Evolutionary conservation across 2,329 filamentous ascomycete species (phyloP), one percentile per base, ranked within the genome.

Genomic region (Trichoderma afroharzianum): DNA sequence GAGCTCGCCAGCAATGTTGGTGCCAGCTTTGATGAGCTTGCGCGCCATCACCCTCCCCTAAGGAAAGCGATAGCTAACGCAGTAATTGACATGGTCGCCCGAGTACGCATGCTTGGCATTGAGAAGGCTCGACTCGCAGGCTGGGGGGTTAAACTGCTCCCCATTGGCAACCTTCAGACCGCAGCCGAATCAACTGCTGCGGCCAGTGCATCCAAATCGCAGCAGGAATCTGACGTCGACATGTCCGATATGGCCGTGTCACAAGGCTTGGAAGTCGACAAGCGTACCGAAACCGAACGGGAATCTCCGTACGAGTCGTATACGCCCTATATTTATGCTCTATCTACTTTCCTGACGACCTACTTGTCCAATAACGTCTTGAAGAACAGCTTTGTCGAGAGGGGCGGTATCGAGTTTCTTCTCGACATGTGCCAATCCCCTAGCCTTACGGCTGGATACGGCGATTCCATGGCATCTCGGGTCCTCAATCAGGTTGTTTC

Each of bases 11-110:
- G 88, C 33, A 88, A 90, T 50, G 87, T 99, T 63, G 96, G 96
- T 12, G 88, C 88, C 30, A 92, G 91, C 53, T 98, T 99, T 77
- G 96, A 99, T 80, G 96, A 99, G 81, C 87, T 99, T 72, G 92
- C 95, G 67, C 91, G 96, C 53, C 96, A 99, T 79, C 96, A 99
- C 77, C 96, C 97, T 0, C 87, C 89, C 26, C 83, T 99, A 58
- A 93, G 95, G 75, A 87, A 88, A 11, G 88, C 91, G 3, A 96
- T 99, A 72, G 90, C 95, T 73, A 91, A 92, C 74, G 92, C 93
- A n/a, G 90, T 97, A 18, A 88, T 97, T 72, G 91, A 94, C 74
- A 97, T 98, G 93, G 89, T 97, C 72, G 91, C 91, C 39, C 90
- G 94, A 68, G 92, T 99, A 43, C 89, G 90, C 53, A 87, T 92